Evolutionary conservation across 73 alveolate genomes (phyloP), one percentile per base, ranked within the genome.

Genomic region (Uronychia setigera): DNA sequence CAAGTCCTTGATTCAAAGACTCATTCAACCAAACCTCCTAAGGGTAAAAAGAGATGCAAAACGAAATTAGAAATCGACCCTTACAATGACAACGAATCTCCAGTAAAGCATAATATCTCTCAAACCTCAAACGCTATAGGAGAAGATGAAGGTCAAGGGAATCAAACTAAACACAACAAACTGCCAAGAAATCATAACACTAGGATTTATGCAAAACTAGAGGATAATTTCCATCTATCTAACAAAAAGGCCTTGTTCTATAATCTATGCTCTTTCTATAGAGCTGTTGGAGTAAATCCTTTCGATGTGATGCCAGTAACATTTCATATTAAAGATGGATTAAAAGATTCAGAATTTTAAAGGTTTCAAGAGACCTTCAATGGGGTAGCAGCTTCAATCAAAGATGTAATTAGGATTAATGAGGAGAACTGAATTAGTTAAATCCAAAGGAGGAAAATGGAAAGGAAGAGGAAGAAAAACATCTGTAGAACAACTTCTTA

Each of bases 231-330:
- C 74, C 86, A 85, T 46, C 30, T 85, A 27, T 32, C 86, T n/a
- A 85, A 85, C 32, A 85, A 85, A 32, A 85, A 85, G 57, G 91
- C 87, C 0, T 31, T 85, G 1, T 85, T 77, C 46, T 0, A 25
- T 27, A 85, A 85, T 59, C 35, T 85, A 13, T 75, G 29, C n/a
- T 1, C 1, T 29, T 85, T 35, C 57, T 85, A 85, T 78, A 1
- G 74, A 30, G 32, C 80, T 13, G 1, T n/a, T 31, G 91, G 91
- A 1, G 26, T 13, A 35, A 78, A 85, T 78, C 82, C 91, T 31
- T 85, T 85, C 31, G 35, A 85, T 30, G 60, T 85, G 35, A 83
- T 83, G 28, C 91, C 91, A 0, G 31, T 85, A 0, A 77, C 91
- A 1, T 85, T 85, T 46, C 86, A 77, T 28, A 78, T 85, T 11